phyloP scores from a whole-genome alignment of 352 stramenopile species.

The Globisporangium cederbergense region DNA sequence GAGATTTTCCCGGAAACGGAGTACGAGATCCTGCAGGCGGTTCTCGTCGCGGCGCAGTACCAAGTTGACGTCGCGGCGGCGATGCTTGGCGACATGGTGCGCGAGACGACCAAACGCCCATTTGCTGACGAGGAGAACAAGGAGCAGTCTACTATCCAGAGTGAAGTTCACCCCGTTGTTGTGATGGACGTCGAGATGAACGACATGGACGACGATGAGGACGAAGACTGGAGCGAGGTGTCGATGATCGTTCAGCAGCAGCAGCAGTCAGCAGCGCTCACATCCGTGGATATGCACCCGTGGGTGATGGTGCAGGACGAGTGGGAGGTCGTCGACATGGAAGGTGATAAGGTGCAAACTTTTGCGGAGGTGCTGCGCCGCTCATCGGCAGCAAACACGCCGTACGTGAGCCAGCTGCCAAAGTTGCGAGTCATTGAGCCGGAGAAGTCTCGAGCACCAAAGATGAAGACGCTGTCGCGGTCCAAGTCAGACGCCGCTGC shows the following conservation, averaged over 20 bases:
- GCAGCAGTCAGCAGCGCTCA: not conserved
- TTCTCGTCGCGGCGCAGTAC: conserved; percentile 63
- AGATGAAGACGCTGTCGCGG: not conserved
- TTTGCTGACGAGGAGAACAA: not conserved
- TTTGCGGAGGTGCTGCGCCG: conserved; percentile 51
- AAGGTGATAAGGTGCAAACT: conserved; percentile 41
- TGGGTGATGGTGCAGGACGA: conserved; percentile 70
- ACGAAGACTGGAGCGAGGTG: conserved; percentile 63
- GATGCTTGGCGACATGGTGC: conserved; percentile 55
- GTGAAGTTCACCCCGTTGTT: not conserved
- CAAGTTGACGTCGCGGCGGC: conserved; percentile 55
- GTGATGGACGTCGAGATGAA: conserved; percentile 41
- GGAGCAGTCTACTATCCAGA: not conserved
- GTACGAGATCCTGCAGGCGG: conserved; percentile 49
- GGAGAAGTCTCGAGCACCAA: not conserved
- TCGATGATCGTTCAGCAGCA: conserved; percentile 12
- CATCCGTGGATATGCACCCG: conserved; percentile 14
- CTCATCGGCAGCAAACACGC: conserved; percentile 5
- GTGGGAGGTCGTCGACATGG: conserved; percentile 67
- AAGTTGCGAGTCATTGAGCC: not conserved
- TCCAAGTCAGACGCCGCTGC: not conserved
- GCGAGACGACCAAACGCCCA: conserved; percentile 14
- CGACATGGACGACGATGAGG: conserved; percentile 33
- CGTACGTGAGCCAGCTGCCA: conserved; percentile 11
- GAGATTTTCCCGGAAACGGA: conserved; percentile 57